Conservation (phyloP, 1,284 basidiomycete species). For the Lentinus polychrous region DNA sequence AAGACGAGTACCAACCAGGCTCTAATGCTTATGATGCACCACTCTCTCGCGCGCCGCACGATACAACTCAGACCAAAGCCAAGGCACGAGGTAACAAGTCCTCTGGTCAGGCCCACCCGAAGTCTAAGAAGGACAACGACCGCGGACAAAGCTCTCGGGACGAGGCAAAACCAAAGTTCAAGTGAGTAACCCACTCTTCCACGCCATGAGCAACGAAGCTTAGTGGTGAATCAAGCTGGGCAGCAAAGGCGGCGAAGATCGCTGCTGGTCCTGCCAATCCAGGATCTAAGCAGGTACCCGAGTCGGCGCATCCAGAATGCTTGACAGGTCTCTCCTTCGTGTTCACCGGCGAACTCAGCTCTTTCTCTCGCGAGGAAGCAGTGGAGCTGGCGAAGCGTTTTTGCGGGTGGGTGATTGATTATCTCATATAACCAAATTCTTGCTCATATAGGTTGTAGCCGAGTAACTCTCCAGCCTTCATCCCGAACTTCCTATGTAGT, state of each 20-base stretch:
- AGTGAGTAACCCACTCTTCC: constrained; percentile 24
- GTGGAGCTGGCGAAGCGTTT: constrained; percentile 87
- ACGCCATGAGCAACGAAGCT: background rate
- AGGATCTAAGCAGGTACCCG: constrained; percentile 81
- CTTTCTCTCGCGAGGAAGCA: constrained; percentile 86
- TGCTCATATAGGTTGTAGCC: constrained; percentile 38
- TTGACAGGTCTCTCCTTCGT: constrained; percentile 88
- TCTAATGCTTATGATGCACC: constrained; percentile 8
- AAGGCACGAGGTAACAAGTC: too few species aligned
- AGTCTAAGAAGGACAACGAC: too few species aligned
- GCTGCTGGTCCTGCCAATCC: constrained; percentile 70
- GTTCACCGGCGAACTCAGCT: constrained; percentile 90
- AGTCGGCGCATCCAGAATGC: constrained; percentile 67
- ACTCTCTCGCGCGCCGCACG: background rate
- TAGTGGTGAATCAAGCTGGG: constrained; percentile 41
- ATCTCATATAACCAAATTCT: background rate
- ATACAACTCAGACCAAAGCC: background rate
- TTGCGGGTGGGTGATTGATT: constrained; percentile 59
- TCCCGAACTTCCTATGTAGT: constrained; percentile 90
- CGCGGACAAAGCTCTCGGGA: background rate
- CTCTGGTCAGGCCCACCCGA: too few species aligned
- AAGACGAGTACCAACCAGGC: constrained; percentile 9
- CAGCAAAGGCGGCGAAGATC: constrained; percentile 56
- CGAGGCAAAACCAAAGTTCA: constrained; percentile 18
- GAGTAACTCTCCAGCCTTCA: constrained; percentile 84